A percentile compares a stretch with the other conserved stretches of the same genome.
phyloP scores from a whole-genome alignment of 176 grass and related monocot genomes.

The Eremochloa ophiuroides region DNA sequence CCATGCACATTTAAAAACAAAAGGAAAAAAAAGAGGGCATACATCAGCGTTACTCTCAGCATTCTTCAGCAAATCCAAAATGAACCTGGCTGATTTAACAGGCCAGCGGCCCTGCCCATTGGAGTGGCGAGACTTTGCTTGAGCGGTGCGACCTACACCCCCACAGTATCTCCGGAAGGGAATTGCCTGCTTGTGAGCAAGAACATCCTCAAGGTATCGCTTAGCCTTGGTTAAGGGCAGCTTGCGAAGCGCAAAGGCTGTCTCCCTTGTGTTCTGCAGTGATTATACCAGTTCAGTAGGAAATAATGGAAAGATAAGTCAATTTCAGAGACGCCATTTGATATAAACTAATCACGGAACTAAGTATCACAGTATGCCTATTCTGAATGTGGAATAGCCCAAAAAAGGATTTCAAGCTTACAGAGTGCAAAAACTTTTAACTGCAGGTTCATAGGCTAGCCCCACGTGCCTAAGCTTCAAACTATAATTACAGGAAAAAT shows the following conservation, averaged over 20 bases:
- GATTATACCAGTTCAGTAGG: background rate
- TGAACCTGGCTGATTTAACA: constrained; percentile 64
- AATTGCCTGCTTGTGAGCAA: constrained; percentile 89
- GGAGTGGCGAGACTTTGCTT: constrained; percentile 66
- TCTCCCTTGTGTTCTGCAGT: constrained; percentile 76
- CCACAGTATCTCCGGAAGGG: constrained; percentile 78
- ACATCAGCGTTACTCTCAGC: constrained; percentile 80
- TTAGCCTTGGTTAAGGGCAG: constrained; percentile 76
- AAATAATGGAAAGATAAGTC: background rate
- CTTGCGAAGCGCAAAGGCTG: constrained; percentile 62
- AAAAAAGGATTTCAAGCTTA: background rate
- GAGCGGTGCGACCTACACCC: constrained; percentile 81
- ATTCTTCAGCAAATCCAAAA: constrained; percentile 83
- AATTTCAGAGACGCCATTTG: background rate
- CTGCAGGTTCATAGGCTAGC: background rate
- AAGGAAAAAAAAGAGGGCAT: constrained; percentile 1
- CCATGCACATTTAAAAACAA: background rate
- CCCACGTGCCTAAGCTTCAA: background rate
- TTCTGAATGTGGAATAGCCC: background rate
- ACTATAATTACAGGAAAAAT: background rate
- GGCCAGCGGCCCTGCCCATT: constrained; percentile 90
- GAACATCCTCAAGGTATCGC: constrained; percentile 85
- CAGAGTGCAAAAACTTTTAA: background rate
- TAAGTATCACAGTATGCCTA: background rate
- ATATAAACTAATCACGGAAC: background rate